These are phyloP conservation scores for Salvia hispanica DNA, from an alignment of 257 asterid species.

Conservation along the genomic window DNA sequence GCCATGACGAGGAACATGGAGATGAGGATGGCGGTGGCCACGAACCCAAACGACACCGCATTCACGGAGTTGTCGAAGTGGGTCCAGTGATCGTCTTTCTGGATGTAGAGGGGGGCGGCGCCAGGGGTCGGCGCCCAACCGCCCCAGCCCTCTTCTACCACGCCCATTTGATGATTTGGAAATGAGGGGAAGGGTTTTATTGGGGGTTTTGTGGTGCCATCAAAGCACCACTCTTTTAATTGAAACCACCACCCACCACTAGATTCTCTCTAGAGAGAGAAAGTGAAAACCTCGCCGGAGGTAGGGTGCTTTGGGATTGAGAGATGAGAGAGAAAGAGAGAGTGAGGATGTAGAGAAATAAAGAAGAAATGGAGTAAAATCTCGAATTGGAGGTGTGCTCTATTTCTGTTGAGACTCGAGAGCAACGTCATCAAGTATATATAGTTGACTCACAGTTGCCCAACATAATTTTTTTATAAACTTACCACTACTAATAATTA, in stretches of 20 bases:
- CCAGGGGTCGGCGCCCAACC: constrained; percentile 66
- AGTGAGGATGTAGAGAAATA: constrained; percentile 5
- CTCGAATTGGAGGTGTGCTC: constrained; percentile 31
- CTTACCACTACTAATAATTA: too few species aligned
- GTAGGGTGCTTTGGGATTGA: constrained; percentile 27
- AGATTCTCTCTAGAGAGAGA: constrained; percentile 31
- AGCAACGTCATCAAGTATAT: constrained; percentile 32
- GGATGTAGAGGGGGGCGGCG: constrained; percentile 59
- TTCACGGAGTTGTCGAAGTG: constrained; percentile 87
- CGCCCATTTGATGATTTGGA: constrained; percentile 49
- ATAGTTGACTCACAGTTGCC: background rate
- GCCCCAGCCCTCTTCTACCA: constrained; percentile 64
- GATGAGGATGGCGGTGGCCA: constrained; percentile 89
- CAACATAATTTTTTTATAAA: too few species aligned
- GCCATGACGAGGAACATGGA: constrained; percentile 97
- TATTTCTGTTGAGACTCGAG: constrained; percentile 33
- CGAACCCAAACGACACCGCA: constrained; percentile 91
- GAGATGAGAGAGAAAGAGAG: constrained; percentile 3
- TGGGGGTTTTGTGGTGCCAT: constrained; percentile 31
- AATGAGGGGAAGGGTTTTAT: constrained; percentile 30
- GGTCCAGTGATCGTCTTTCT: constrained; percentile 77
- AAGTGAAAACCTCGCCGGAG: constrained; percentile 16
- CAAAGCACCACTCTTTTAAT: constrained; percentile 15
- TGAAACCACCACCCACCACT: background rate
- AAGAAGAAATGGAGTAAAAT: constrained; percentile 17